Base-by-base conservation (phyloP, 2,329 filamentous ascomycete species). In the Macrophomina pseudophaseolina region DNA sequence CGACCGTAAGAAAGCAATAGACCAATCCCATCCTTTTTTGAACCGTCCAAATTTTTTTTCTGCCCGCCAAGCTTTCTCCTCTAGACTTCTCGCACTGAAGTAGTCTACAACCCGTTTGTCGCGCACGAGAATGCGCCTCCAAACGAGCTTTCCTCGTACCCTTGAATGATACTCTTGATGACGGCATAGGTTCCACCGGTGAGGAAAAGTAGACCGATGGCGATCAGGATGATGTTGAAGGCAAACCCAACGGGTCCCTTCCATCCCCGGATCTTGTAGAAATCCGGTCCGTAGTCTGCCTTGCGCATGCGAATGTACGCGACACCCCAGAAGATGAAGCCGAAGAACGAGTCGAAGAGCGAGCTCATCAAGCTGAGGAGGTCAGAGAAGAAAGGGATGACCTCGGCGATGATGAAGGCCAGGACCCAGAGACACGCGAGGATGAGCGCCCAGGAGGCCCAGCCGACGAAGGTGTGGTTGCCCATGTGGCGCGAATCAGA, bases 281-380 rank as follows among this genome's bases (percentile, higher is more conserved):
- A 83, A 0, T 82, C 79, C 2, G 84, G 74, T 6, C 85, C 83
- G 42, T 87, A 84, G 69, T 92, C 90, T 1, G 86, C 90, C 23
- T 81, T 81, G 56, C 91, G 85, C 90, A 94, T 92, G 66, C 90
- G 86, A 74, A 93, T 86, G 74, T 92, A 94, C 0, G 91, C 91
- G 1, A 92, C 86, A 12, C 90, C 91, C 91, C 91, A 97, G 83
- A 97, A 97, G 74, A 97, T 97, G 83, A 97, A 97, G 30, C 94
- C 94, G 73, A 94, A 94, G 84, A 93, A 94, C 64, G 91, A 94
- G 80, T 97, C 93, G 75, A 97, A 97, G 1, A 97, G 86, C 4
- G 92, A 92, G n/a, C 89, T 91, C 90, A 93, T 91, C 68, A 93
- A 83, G 4, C 88, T 89, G n/a, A 86, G 78, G 70, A 86, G 82